Evolutionary conservation across 1,284 basidiomycete genomes (phyloP), one percentile per base, ranked within the genome.

Genomic region (Rhodotorula sp.): DNA sequence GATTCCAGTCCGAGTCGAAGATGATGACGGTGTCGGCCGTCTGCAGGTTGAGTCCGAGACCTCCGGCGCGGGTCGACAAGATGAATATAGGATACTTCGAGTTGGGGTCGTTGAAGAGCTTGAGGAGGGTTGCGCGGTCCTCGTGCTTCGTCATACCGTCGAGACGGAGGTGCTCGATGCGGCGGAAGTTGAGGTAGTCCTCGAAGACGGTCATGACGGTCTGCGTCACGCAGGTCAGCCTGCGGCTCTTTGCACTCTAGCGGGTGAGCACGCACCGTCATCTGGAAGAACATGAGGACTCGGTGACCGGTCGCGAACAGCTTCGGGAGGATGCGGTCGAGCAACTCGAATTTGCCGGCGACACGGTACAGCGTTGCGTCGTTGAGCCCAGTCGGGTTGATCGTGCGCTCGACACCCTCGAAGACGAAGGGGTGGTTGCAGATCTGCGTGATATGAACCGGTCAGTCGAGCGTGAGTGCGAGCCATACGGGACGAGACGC

Each of bases 201-300:
- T 96, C 94, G 87, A 99, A 95, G 80, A 99, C 97, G 76, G 97
- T 94, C 95, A 99, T 98, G 79, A 98, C 94, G 77, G 94, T 72
- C 72, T 74, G 60, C 8, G 18, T 28, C 13, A 20, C 22, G 11
- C 7, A 20, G 7, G 56, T 55, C 54, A 77, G 65, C 78, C 67
- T 34, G 20, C 15, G 11, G 30, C 30, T 22, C 28, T 2, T 11
- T 6, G 9, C 9, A 11, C 18, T 11, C 10, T 28, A 30, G 55
- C 6, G 22, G 28, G 22, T 22, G 22, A 15, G 34, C 15, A 59
- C 67, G n/a, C 20, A 71, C 79, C 88, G 95, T 98, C 95, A 98
- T 98, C 82, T 99, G 95, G 89, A 98, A 98, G 87, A 98, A 98
- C 79, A 99, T 97, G 71, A 99, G 87, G 77, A 94, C 93, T 79